Base-by-base conservation (phyloP, 2,329 filamentous ascomycete species). In the Sarocladium oryzae region DNA sequence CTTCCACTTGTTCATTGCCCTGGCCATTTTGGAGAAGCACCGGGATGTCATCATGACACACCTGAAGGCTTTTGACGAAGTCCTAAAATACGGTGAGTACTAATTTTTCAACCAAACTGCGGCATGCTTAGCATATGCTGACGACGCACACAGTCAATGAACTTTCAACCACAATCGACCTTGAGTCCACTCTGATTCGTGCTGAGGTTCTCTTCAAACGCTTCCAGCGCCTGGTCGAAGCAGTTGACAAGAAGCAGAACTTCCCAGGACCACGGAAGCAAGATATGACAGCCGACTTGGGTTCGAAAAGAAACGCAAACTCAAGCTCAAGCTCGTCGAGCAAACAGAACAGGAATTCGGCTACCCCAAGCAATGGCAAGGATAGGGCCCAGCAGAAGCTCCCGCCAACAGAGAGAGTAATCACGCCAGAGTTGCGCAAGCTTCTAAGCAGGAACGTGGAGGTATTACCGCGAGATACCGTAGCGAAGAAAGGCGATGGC, bases 1-100 rank as follows among this genome's bases (percentile, higher is more conserved):
- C 63, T 99, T 97, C 69, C 93, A 97, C 64, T 74, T 99, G 13
- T 99, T 99, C 64, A 78, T 99, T 55, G 93, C 95, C 0, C 71
- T 99, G 37, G 92, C 93, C 0, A 96, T 99, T 35, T 69, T 99
- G 21, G 93, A 99, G 68, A 96, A 95, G 70, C 93, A 97, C 62
- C 76, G 92, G n/a, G 86, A 92, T 62, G 87, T 97, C 11, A 97
- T 99, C 55, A 95, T 99, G 85, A 82, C 86, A 51, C 93, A 99
- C 68, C 73, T 99, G 23, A 81, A 89, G 63, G 88, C 92, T 60
- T 99, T 99, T 69, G 93, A 99, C 57, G 95, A 99, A 68, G 89
- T 99, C 28, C 73, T 99, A 24, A 99, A 99, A 75, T 99, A 97
- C 63, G 78, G 88, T 92, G 79, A 52, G 85, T 73, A 24, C 24